A percentile compares a stretch with the other conserved stretches of the same genome.
Evolutionary conservation across 108 stramenopile genomes (phyloP).

Genomic region (Cylindrotheca closterium): DNA sequence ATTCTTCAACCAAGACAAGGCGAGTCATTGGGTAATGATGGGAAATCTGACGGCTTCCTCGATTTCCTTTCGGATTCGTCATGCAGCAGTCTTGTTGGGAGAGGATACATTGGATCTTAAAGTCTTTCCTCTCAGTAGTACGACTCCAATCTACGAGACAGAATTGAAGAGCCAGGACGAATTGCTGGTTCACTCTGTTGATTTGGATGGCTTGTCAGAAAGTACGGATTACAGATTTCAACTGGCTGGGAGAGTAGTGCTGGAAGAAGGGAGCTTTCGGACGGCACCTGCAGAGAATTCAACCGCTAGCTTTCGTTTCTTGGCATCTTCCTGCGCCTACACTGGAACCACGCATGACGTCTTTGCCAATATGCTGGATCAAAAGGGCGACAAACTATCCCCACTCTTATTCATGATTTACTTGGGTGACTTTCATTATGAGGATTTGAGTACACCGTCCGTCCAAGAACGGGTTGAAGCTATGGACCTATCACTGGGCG

Average conservation of each 20-base stretch:
- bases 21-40: constrained; percentile 43
- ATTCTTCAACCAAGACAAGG: constrained; percentile 29
- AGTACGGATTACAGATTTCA: constrained; percentile 1
- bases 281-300: constrained; percentile 27
- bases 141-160: neutral
- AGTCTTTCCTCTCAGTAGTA: neutral
- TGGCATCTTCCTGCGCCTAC: constrained; percentile 17
- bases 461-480: constrained; percentile 40
- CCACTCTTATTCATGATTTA: constrained; percentile 37
- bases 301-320: constrained; percentile 15
- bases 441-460: constrained; percentile 38
- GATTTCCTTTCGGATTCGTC: constrained; percentile 47
- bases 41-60: constrained; percentile 48
- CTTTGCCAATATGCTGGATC: constrained; percentile 27
- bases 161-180: neutral
- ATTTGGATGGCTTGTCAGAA: neutral
- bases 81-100: constrained; percentile 24
- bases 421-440: constrained; percentile 59
- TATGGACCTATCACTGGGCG: constrained; percentile 51
- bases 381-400: constrained; percentile 22
- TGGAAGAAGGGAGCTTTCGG: constrained; percentile 30
- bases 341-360: constrained; percentile 16
- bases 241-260: constrained; percentile 21
- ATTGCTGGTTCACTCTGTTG: neutral
- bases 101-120: neutral